Evolutionary conservation across 139 green algal genomes (phyloP).

Genomic region (Gonium pectorale): DNA sequence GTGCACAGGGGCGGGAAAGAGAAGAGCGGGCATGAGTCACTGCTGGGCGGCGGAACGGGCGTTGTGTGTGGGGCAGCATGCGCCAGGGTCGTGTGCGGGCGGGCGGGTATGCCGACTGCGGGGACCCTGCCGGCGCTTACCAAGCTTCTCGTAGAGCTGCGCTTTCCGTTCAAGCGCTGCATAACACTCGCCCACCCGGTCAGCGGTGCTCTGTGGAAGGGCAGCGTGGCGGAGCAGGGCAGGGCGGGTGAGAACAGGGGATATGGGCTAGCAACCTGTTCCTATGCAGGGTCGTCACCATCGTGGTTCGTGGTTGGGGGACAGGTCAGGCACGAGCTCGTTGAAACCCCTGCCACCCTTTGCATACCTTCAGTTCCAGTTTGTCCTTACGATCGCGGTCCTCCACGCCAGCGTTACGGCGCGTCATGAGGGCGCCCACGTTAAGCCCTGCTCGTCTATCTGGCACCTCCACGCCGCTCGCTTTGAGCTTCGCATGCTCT

Average conservation of each 20-base stretch:
- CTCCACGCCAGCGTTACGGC: conserved; percentile 78
- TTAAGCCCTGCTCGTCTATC: conserved; percentile 28
- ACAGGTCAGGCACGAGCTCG: too few relatives aligned
- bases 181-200: conserved; percentile 52
- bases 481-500: conserved; percentile 18
- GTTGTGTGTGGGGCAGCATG: background rate
- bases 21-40: background rate
- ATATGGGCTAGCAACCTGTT: background rate
- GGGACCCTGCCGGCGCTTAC: too few relatives aligned
- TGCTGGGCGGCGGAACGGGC: too few relatives aligned
- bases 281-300: background rate
- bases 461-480: background rate
- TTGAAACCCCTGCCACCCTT: too few relatives aligned
- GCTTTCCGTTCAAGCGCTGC: conserved; percentile 86
- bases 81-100: too few relatives aligned
- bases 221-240: background rate
- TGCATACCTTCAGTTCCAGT: conserved; percentile 73
- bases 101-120: too few relatives aligned
- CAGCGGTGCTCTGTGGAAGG: conserved; percentile 18
- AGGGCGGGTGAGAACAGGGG: too few relatives aligned
- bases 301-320: too few relatives aligned
- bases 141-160: conserved; percentile 82
- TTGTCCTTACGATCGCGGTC: conserved; percentile 70
- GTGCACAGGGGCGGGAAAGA: background rate
- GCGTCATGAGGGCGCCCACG: conserved; percentile 47